Base-by-base conservation (phyloP, 1,139 yeast genomes). In the Sugiyamaella paludigena region DNA sequence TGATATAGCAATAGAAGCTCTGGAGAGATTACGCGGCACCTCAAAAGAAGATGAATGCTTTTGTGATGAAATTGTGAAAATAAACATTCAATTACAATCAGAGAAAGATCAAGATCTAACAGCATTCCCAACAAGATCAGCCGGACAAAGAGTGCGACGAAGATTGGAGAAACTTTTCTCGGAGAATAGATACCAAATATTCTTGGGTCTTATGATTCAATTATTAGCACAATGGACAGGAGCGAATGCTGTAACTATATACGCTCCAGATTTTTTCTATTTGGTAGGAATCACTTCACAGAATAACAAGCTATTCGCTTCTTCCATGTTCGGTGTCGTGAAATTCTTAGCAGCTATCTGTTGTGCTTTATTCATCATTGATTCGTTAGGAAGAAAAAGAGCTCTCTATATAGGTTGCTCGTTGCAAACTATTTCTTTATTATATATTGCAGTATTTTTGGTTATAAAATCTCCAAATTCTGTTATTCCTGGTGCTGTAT, bases 201-300 rank as follows among this genome's bases (percentile, higher is more conserved):
- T 26, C 19, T 36, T 46, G 15, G 44, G 49, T n/a, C 12, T 46
- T 10, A n/a, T 36, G 16, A 70, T 79, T 15, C 81, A 80, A 57
- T 52, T 81, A 40, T 69, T 81, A 48, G 80, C 81, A 41, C 85
- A 81, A 66, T 79, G 83, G 78, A 70, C 80, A 40, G 86, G 86
- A 44, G 81, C 84, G 26, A 80, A 79, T 55, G 79, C 84, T 2
- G 70, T 80, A 43, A 79, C 83, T n/a, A 77, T 79, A 48, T 80
- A 79, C 59, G 79, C 85, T 1, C 49, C 49, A 16, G 16, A 77
- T 51, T 70, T 81, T 50, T 79, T 81, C 59, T 70, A 71, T 31
- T 70, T 78, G 48, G 74, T 77, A 47, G 85, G 85, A n/a, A 62
- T 69, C 27, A 52, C 52, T 13, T 65, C 68, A 10, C 41, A 41